Base-by-base conservation (phyloP, 495 filamentous ascomycete species). In the Penicillium manginii region DNA sequence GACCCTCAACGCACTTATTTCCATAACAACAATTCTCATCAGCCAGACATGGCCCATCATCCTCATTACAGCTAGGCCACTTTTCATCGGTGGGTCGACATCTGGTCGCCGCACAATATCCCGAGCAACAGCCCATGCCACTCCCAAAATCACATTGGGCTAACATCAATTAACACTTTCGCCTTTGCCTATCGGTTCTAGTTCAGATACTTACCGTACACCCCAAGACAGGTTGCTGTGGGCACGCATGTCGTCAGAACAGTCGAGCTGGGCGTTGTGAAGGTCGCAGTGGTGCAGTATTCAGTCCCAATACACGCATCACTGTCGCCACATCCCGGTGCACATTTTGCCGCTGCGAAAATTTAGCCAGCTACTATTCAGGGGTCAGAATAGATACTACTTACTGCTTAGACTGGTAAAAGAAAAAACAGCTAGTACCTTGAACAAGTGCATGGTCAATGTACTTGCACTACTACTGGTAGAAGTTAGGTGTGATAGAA, bases 241-340 rank as follows among this genome's bases (percentile, higher is more conserved):
- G 73, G 71, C 4, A 73, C 63, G 23, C 70, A 75, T 48, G 70
- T 68, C 0, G 65, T 72, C 14, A 71, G 35, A 3, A 68, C 71
- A 0, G 73, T 74, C n/a, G 69, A 55, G n/a, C 48, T 45, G 4
- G 70, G 69, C 6, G 56, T 47, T 10, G 61, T 63, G 43, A 72
- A 70, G 26, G 67, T 70, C 22, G 62, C 66, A 6, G 73, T 75
- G 4, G 68, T 63, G 59, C 70, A 75, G 52, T 45, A 55, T n/a
- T 73, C 65, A 21, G 70, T 73, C 11, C 61, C 55, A 22, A 70
- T 51, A 32, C 73, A 76, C 31, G 65, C 68, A 29, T 64, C 63
- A n/a, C 57, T 61, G 5, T 57, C 57, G 26, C 69, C 69, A 31
- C 69, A 72, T 35, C 58, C 52, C 14, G 40, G 12, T n/a, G 40